Conservation (phyloP, 257 asterid genomes). For the Schizonepeta tenuifolia region DNA sequence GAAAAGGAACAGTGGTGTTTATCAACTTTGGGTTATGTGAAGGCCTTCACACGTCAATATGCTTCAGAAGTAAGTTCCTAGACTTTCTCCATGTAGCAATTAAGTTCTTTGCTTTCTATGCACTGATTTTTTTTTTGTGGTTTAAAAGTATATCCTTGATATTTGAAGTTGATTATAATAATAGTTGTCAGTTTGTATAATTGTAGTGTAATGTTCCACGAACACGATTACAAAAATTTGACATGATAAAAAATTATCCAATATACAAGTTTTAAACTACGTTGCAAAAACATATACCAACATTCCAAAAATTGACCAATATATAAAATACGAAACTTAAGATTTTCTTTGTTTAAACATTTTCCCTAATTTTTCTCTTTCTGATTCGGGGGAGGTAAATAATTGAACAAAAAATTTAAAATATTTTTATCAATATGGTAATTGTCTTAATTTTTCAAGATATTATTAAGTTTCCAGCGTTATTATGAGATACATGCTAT, state of each 20-base stretch:
- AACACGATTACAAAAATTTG: too few relatives aligned
- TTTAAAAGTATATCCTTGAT: neutral
- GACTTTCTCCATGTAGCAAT: slow-evolving; percentile 6
- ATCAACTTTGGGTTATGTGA: slow-evolving; percentile 89
- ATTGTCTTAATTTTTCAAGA: neutral
- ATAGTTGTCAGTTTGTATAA: too few relatives aligned
- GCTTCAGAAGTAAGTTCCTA: slow-evolving; percentile 79
- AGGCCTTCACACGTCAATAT: slow-evolving; percentile 89
- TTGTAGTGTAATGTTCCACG: too few relatives aligned
- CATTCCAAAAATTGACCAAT: too few relatives aligned
- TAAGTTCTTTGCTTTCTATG: neutral
- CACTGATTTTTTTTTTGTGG: neutral
- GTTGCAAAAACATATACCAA: too few relatives aligned
- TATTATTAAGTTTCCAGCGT: neutral
- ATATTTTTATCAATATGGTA: neutral
- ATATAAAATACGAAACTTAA: too few relatives aligned
- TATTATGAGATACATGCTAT: neutral
- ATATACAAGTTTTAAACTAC: too few relatives aligned
- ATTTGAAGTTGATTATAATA: too few relatives aligned
- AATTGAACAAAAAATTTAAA: neutral
- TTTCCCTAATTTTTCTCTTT: neutral
- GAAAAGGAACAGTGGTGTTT: slow-evolving; percentile 97
- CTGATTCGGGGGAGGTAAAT: neutral
- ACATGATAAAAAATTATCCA: too few relatives aligned
- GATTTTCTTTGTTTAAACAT: neutral